Evolutionary conservation across 2,329 filamentous ascomycete genomes (phyloP), one percentile per base, ranked within the genome.

Genomic region (Fusarium sp.): DNA sequence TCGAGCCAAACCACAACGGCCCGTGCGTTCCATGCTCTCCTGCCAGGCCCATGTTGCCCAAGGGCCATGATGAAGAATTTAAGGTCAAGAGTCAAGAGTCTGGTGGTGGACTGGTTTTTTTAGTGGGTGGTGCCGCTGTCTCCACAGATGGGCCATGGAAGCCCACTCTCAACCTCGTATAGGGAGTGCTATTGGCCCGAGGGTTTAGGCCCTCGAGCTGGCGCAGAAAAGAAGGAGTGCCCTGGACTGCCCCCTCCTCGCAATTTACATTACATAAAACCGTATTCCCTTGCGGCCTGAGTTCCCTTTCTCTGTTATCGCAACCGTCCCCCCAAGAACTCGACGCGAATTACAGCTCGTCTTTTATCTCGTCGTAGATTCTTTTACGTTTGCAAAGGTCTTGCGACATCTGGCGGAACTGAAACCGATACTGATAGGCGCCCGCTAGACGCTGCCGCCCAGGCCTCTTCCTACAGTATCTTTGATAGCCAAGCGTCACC

Each of bases 221-320:
- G 50, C 58, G 43, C 51, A 67, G 56, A 61, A 65, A 67, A 67
- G 52, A 67, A 67, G 56, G 58, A 61, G 51, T 43, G 55, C 53
- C 58, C 51, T 64, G 68, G 64, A 64, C 63, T 53, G 68, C 68
- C 65, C 68, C 68, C 69, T 70, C 68, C 39, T 70, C 54, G 54
- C 70, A 74, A 73, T 74, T 75, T 69, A 73, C 72, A 75, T 76
- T 76, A 76, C 75, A 76, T 77, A 76, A 77, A 77, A 76, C 57
- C 57, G 57, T 60, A 60, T 60, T 60, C 57, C 57, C 57, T 60
- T 60, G 56, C 56, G 57, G 66, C 73, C 72, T 69, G 68, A 61
- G 59, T 61, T 71, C 73, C 73, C 66, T 69, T 66, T 70, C 61
- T 67, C 64, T 67, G 70, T 70, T 73, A 74, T 73, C 68, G 71